Base-by-base conservation (phyloP, 805 yeast genomes). In the Sugiyamaella marilandica region DNA sequence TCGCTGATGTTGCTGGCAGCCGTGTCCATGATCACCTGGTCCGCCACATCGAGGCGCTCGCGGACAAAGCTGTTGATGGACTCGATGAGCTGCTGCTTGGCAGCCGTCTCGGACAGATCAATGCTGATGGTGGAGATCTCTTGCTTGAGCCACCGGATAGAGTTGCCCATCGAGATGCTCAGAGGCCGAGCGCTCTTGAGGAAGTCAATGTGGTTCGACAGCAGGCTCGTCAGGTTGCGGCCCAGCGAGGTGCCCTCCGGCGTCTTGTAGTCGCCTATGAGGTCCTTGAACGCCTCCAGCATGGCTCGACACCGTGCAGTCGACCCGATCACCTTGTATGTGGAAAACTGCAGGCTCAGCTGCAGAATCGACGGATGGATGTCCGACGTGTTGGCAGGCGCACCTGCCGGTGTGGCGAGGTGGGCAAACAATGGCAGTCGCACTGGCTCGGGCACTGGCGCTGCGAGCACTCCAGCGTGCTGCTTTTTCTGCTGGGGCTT, bases 71-170 rank as follows among this genome's bases (percentile, higher is more conserved):
- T 83, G 58, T 87, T 91, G 60, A 94, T 91, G 58, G 80, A 79
- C 46, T 77, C 83, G 53, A 80, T 70, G 52, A 94, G 74, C 34
- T 75, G 71, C 11, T 65, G 69, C 65, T 88, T 90, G 26, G 97
- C 96, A 32, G 77, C 67, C 14, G 69, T 74, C 53, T 86, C 94
- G 26, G 76, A 67, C 31, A 81, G 74, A 57, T 87, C 95, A 52
- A 91, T 83, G 53, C 90, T 83, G 47, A 92, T 81, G 41, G 80
- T 77, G 0, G 97, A 82, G 51, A 94, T 92, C 67, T 87, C 92
- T 72, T 92, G 98, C 65, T 94, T 94, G 58, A 94, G 77, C 97
- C 97, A 91, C 62, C 99, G 81, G 59, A 94, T 94, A 2, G 97
- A 92, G 72, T 91, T 94, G 51, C 99, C 99, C 99, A 94, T 94